phyloP scores from a whole-genome alignment of 2,329 filamentous ascomycete species.

The Xylaria sp. region DNA sequence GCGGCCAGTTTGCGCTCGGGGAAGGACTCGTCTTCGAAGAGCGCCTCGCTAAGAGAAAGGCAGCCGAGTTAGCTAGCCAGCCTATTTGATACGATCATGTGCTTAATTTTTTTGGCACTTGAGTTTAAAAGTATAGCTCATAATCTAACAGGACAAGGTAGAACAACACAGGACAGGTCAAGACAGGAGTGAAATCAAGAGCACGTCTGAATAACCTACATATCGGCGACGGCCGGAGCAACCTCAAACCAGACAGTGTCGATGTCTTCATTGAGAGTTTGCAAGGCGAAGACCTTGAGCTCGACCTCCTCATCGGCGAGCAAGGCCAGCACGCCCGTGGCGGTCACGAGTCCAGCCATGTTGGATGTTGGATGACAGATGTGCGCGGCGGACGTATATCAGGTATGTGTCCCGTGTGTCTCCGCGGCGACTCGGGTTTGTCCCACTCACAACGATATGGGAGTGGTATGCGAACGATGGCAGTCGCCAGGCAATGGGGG shows the following conservation, averaged over 20 bases:
- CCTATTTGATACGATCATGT: not conserved
- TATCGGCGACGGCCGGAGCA: slow-evolving; percentile 88
- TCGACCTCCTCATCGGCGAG: slow-evolving; percentile 93
- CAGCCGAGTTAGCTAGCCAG: slow-evolving; percentile 33
- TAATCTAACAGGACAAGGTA: not conserved
- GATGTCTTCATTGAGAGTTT: slow-evolving; percentile 95
- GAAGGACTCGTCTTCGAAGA: slow-evolving; percentile 97
- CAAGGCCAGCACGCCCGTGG: slow-evolving; percentile 94
- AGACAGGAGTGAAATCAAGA: not conserved
- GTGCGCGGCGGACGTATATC: not conserved
- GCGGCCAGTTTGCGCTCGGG: slow-evolving; percentile 94
- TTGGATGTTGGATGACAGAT: slow-evolving; percentile 50
- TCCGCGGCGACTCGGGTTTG: not conserved
- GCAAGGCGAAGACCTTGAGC: slow-evolving; percentile 92
- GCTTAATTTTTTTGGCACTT: not conserved
- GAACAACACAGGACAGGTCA: not conserved
- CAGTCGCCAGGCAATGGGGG: not conserved
- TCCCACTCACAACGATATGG: not conserved
- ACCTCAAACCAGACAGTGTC: slow-evolving; percentile 98
- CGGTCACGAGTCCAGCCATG: slow-evolving; percentile 95
- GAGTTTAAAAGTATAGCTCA: not conserved
- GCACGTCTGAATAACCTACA: slow-evolving; percentile 65
- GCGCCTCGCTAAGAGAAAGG: slow-evolving; percentile 76
- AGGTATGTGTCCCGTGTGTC: not conserved
- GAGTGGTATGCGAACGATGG: not conserved